Conservation (phyloP, 2,329 filamentous ascomycete species). For the Xylariomycetidae sp. region DNA sequence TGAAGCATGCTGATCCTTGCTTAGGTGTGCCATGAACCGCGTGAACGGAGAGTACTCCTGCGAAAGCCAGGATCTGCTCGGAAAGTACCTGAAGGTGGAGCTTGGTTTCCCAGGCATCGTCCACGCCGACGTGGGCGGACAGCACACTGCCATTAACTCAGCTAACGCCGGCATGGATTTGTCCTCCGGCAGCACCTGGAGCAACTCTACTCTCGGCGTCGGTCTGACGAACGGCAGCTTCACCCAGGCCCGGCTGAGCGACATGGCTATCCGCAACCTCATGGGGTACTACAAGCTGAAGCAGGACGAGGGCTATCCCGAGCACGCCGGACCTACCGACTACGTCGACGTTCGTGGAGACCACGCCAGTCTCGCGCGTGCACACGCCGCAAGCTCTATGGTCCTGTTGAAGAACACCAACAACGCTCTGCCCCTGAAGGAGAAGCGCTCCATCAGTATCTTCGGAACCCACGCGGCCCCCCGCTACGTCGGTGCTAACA, state of each 20-base stretch:
- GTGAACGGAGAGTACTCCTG: constrained; percentile 19
- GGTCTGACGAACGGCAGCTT: constrained; percentile 8
- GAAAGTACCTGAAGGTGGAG: constrained; percentile 20
- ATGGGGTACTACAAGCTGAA: constrained; percentile 11
- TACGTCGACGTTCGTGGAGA: constrained; percentile 10
- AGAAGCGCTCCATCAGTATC: constrained; percentile 36
- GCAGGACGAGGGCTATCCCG: constrained; percentile 8
- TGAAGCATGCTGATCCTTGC: too few relatives aligned
- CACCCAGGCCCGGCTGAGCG: constrained; percentile 11
- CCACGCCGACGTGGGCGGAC: constrained; percentile 15
- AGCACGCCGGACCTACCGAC: constrained; percentile 1
- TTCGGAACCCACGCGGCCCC: constrained; percentile 48
- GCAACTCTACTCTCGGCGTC: constrained; percentile 3
- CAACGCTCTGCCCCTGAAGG: constrained; percentile 52
- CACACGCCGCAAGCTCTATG: constrained; percentile 40
- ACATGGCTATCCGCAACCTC: constrained; percentile 14
- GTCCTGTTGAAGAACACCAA: constrained; percentile 59
- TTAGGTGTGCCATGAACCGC: constrained; percentile 18
- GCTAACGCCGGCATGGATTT: constrained; percentile 23
- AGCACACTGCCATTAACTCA: constrained; percentile 17
- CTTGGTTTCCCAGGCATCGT: constrained; percentile 23
- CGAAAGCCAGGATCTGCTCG: constrained; percentile 19
- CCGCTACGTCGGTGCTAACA: constrained; percentile 4
- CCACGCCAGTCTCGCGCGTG: constrained; percentile 9
- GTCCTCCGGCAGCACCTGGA: background rate